Percentiles rank a stretch among this genome's conserved stretches.
Conservation (phyloP, 495 filamentous ascomycete genomes). For the Daldinia decipiens region DNA sequence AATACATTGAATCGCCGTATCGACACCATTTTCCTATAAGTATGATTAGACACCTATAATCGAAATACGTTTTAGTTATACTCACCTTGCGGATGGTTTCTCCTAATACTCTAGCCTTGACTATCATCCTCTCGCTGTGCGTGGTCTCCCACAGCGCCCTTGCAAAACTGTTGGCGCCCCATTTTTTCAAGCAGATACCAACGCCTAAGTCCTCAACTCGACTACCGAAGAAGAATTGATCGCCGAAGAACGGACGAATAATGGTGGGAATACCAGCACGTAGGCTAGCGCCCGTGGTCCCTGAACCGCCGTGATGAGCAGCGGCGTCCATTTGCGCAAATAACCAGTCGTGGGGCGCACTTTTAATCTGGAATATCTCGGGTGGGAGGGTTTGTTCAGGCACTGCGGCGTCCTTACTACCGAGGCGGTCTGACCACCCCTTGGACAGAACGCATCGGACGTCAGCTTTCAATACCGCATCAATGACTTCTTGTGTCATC, state of each 20-base stretch:
- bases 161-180: constrained; percentile 83
- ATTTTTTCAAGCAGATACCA: constrained; percentile 86
- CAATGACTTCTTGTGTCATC: constrained; percentile 88
- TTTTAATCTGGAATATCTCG: constrained; percentile 86
- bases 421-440: constrained; percentile 93
- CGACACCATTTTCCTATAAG: constrained; percentile 84
- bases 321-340: constrained; percentile 95
- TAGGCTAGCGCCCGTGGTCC: constrained; percentile 93
- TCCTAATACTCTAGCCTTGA: constrained; percentile 82
- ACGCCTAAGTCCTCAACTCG: constrained; percentile 93
- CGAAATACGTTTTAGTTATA: constrained; percentile 17
- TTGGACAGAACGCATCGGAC: constrained; percentile 96
- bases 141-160: constrained; percentile 93
- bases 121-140: constrained; percentile 86
- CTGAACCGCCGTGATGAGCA: constrained; percentile 92
- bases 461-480: constrained; percentile 89
- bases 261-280: constrained; percentile 93
- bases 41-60: constrained; percentile 29
- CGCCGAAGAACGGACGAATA: constrained; percentile 96
- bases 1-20: constrained; percentile 87
- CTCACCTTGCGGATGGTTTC: constrained; percentile 86
- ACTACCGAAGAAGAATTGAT: constrained; percentile 94
- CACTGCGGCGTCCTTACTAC: constrained; percentile 58
- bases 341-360: constrained; percentile 96
- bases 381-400: constrained; percentile 78